Conservation (phyloP, 2,329 filamentous ascomycete genomes). For the Cadophora malorum region DNA sequence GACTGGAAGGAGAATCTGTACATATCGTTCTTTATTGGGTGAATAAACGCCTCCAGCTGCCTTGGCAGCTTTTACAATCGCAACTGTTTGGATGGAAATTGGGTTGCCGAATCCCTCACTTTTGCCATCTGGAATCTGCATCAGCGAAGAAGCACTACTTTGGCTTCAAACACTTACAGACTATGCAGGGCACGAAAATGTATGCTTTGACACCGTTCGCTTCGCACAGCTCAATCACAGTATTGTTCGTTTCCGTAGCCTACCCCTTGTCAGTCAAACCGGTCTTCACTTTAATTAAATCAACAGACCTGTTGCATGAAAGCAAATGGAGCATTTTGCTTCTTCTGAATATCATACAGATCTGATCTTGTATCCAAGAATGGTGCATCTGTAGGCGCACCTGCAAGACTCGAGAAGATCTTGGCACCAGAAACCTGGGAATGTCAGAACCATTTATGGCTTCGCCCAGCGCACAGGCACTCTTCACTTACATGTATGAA, state of each 20-base stretch:
- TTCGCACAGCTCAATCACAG: neutral
- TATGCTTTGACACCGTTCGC: slow-evolving; percentile 2
- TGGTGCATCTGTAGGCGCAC: neutral
- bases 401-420: slow-evolving; percentile 3
- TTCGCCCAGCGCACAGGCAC: no score
- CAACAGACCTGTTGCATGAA: slow-evolving; percentile 4
- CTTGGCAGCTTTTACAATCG: slow-evolving; percentile 9
- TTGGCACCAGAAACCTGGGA: slow-evolving; percentile 2
- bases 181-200: slow-evolving; percentile 5
- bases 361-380: slow-evolving; percentile 1
- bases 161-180: neutral
- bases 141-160: neutral
- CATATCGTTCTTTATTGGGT: neutral
- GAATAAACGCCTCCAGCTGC: slow-evolving; percentile 3
- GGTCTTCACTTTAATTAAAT: neutral
- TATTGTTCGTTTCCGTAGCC: slow-evolving; percentile 9
- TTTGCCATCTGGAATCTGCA: neutral
- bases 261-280: neutral
- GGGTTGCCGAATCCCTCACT: slow-evolving; percentile 6
- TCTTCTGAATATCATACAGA: slow-evolving; percentile 10
- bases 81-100: slow-evolving; percentile 9
- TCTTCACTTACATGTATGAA: slow-evolving; percentile 6
- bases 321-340: neutral
- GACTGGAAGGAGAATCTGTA: neutral
- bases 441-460: neutral